phyloP scores from a whole-genome alignment of 192 early-diverging fungal genomes.

The Dissophora ornata region DNA sequence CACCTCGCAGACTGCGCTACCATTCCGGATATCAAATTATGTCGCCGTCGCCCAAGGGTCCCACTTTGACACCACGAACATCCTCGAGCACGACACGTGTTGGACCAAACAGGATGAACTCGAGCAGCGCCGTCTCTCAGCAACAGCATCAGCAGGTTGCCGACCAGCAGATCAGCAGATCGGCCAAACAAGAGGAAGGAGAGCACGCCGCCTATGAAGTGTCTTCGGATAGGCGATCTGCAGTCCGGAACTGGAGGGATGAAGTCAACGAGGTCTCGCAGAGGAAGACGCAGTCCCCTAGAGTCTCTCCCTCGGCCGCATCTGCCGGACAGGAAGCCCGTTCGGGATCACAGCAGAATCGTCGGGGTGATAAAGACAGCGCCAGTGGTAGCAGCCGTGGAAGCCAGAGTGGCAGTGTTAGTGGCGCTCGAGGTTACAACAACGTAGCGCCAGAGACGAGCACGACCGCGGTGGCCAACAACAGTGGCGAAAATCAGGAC shows the following conservation, averaged over 20 bases:
- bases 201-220: conserved; percentile 9
- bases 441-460: conserved; percentile 5
- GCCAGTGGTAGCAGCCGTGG: conserved; percentile 6
- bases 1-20: conserved; percentile 7
- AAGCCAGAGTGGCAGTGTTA: conserved; percentile 8
- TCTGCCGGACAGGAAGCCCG: not conserved
- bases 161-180: not conserved
- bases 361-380: conserved; percentile 10
- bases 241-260: conserved; percentile 38
- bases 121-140: conserved; percentile 13
- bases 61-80: not conserved
- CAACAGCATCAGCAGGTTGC: not conserved
- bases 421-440: not conserved
- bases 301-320: not conserved
- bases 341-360: conserved; percentile 8
- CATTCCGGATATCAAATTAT: conserved; percentile 8
- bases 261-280: conserved; percentile 44
- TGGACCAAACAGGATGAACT: conserved; percentile 14
- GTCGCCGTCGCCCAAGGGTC: conserved; percentile 31
- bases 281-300: conserved; percentile 23
- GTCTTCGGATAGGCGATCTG: conserved; percentile 31
- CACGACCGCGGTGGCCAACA: conserved; percentile 26
- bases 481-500: conserved; percentile 12
- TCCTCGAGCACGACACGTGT: not conserved
- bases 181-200: not conserved